Base-by-base conservation (phyloP, 2,329 filamentous ascomycete species). In the Botrytis medusae region DNA sequence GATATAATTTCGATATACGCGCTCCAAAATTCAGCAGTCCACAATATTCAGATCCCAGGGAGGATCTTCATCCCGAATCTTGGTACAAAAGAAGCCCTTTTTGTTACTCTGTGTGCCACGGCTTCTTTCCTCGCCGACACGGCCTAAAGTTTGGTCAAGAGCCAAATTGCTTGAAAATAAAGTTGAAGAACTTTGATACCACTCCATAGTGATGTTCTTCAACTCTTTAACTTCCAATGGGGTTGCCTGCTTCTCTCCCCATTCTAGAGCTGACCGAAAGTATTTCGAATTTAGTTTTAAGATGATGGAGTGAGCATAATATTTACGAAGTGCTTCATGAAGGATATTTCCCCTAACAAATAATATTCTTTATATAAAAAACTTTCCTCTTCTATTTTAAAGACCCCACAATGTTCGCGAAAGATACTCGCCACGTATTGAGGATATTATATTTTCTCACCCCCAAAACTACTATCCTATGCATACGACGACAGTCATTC, bases 241-340 rank as follows among this genome's bases (percentile, higher is more conserved):
- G 18, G n/a, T n/a, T 29, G 40, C 40, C 16, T 51, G n/a, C 8
- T 64, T 72, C 61, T 68, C 51, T 22, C 32, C 62, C 60, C 40
- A 71, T 37, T 40, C 42, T 5, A 74, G 29, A 54, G 74, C 73
- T 59, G 60, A 57, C 16, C 72, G 61, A 29, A 76, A 74, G 25
- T 72, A 74, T n/a, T 37, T 60, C 4, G 74, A 74, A 25, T 76
- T 16, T 2, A 76, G 70, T 57, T 74, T 74, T 5, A 75, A 29
- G 16, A 75, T 42, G 1, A 63, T 54, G 4, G 74, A 74, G 46
- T 73, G 74, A 64, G 75, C 72, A 72, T 76, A 72, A 69, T 69
- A 12, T 54, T 16, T 8, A 7, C 25, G 4, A 12, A 12, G 9
- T 54, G 5, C n/a, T 29, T 2, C 1, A 54, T 29, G 6, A 29